Base-by-base conservation (phyloP, 108 stramenopile genomes). In the Cyclostephanos invisitatus region DNA sequence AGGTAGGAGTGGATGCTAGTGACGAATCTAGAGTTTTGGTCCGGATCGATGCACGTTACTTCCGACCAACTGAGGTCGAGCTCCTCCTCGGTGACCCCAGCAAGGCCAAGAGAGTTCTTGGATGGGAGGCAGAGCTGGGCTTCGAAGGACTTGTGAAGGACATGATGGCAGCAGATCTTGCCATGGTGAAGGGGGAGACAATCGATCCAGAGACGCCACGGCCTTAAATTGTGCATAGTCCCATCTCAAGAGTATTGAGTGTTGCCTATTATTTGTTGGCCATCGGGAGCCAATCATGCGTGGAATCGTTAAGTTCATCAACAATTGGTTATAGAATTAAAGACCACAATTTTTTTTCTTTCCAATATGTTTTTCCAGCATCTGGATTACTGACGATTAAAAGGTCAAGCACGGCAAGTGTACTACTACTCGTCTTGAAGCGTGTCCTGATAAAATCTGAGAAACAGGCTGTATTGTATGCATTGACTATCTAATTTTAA, bases 51-150 rank as follows among this genome's bases (percentile, higher is more conserved):
- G 96, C 96, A 55, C 80, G 84, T 65, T 99, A 99, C 84, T 99
- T 97, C 93, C 97, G 98, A 55, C 98, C 98, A 29, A 99, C 98
- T 15, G 98, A 99, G 78, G 98, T 99, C 11, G 98, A 99, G 9
- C 84, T 99, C 18, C 86, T 99, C 40, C 83, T 99, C 54, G 98
- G 98, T 40, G 91, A 97, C 78, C 92, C 97, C 37, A 84, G 86
- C 71, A 99, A 99, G 85, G 98, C 98, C 9, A 92, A 95, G 81
- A 72, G 63, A n/a, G 84, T 88, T 59, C 74, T 99, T 35, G 97
- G 98, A 29, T 99, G 97, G 97, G 73, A 73, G 48, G 88, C 96
- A 20, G 83, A 75, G 57, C 89, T 92, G 36, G 72, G 84, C 46
- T 97, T 99, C 63, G 82, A 86, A 29, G 87, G 83, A 10, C 83